Conservation (phyloP, 2,329 filamentous ascomycete species). For the Geosmithia putterillii region DNA sequence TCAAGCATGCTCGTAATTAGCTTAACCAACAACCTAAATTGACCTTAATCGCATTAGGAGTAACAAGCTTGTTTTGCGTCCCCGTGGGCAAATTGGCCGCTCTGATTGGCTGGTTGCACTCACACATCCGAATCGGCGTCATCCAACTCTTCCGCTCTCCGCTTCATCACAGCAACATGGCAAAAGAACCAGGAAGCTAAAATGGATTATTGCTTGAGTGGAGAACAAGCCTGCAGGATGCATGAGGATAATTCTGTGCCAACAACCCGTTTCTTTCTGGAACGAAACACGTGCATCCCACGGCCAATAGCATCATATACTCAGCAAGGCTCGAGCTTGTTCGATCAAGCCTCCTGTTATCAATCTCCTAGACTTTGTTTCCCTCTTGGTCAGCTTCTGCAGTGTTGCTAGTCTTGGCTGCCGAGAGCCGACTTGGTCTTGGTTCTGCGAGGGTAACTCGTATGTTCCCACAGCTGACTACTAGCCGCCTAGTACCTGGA, state of each 20-base stretch:
- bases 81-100: background rate
- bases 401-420: background rate
- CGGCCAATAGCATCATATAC: background rate
- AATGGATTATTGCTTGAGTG: too few relatives aligned
- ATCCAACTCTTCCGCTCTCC: background rate
- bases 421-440: background rate
- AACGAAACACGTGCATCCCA: background rate
- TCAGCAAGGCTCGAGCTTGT: background rate
- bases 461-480: too few relatives aligned
- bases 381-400: background rate
- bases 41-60: background rate
- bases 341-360: background rate
- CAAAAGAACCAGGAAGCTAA: too few relatives aligned
- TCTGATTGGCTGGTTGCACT: background rate
- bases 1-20: too few relatives aligned
- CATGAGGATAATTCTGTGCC: background rate
- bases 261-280: background rate
- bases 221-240: background rate
- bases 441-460: too few relatives aligned
- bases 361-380: background rate
- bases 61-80: background rate
- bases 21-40: background rate
- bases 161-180: too few relatives aligned
- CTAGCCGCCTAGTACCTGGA: too few relatives aligned
- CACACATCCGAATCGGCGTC: background rate